A percentile compares a stretch with the other conserved stretches of the same genome.
These are phyloP conservation scores for Medicago lupulina DNA, from an alignment of 306 rosid species.

Conservation along the genomic window DNA sequence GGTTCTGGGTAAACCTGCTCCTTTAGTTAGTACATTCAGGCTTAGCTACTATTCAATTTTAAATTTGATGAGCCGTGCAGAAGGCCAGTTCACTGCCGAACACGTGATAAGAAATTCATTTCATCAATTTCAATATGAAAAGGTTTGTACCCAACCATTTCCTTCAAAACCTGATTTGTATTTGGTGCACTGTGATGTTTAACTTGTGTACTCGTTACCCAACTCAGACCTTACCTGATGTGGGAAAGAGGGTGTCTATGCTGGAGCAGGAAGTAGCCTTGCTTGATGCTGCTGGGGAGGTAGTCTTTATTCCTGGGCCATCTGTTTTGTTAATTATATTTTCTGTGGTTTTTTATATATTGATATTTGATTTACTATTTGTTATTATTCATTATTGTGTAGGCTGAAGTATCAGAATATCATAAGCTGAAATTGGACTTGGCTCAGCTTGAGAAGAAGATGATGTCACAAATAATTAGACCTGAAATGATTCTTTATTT, in stretches of 20 bases:
- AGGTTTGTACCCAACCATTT: conserved; percentile 63
- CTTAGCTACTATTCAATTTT: conserved; percentile 97
- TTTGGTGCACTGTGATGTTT: conserved; percentile 36
- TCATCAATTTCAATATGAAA: conserved; percentile 97
- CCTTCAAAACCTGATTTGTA: conserved; percentile 14
- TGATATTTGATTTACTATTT: conserved; percentile 22
- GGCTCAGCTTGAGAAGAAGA: conserved; percentile 84
- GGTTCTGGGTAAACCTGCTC: conserved; percentile 99
- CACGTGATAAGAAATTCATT: conserved; percentile 92
- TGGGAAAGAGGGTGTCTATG: conserved; percentile 76
- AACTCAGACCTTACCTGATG: conserved; percentile 86
- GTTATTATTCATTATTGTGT: conserved; percentile 36
- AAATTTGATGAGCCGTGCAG: conserved; percentile 97
- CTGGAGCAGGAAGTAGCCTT: conserved; percentile 86
- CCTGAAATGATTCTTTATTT: conserved; percentile 85
- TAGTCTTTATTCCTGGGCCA: conserved; percentile 39
- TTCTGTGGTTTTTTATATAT: conserved; percentile 5
- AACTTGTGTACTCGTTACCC: conserved; percentile 28
- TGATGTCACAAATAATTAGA: conserved; percentile 90
- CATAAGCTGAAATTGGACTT: conserved; percentile 85
- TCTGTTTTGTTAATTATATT: conserved; percentile 35
- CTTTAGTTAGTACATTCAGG: conserved; percentile 95
- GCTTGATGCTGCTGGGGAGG: conserved; percentile 97
- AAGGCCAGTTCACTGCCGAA: conserved; percentile 98
- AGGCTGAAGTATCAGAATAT: conserved; percentile 92